Percentiles rank a stretch among this genome's conserved stretches.
These are phyloP conservation scores for Naganishia vaughanmartiniae DNA, from an alignment of 768 basidiomycete genomes.

Conservation along the genomic window DNA sequence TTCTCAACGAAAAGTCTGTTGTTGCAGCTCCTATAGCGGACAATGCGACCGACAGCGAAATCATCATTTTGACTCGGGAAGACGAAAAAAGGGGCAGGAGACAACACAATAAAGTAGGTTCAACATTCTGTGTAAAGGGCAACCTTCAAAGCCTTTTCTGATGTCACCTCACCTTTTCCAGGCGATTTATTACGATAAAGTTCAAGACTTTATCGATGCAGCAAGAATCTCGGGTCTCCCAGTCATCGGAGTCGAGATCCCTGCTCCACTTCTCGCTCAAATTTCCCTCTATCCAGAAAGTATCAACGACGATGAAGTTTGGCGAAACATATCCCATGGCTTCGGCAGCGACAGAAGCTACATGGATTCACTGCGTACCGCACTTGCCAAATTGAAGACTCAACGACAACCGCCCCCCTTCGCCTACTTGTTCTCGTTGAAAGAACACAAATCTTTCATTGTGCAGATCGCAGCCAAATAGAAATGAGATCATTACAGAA, in stretches of 20 bases:
- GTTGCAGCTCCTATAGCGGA: not conserved
- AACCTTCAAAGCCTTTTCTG: not conserved
- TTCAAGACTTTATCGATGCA: conserved; percentile 40
- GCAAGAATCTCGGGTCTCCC: conserved; percentile 38
- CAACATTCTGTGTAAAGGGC: conserved; percentile 32
- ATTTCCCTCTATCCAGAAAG: conserved; percentile 41
- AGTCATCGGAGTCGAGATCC: conserved; percentile 46
- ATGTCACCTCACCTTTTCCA: not conserved
- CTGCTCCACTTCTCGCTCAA: conserved; percentile 37
- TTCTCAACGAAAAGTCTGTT: conserved; percentile 5
- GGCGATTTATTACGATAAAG: conserved; percentile 47
- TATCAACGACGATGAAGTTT: conserved; percentile 45
- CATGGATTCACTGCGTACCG: conserved; percentile 3
- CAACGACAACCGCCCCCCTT: not conserved
- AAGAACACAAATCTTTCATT: conserved; percentile 21
- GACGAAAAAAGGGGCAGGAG: conserved; percentile 39
- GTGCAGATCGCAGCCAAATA: not conserved
- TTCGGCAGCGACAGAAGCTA: conserved; percentile 23
- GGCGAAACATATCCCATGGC: conserved; percentile 31
- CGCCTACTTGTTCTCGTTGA: conserved; percentile 25
- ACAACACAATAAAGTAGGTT: conserved; percentile 37
- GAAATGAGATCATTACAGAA: not conserved
- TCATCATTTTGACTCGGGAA: conserved; percentile 44
- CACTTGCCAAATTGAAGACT: not conserved
- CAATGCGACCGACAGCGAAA: conserved; percentile 36